Evolutionary conservation across 441 rosid genomes (phyloP).

Genomic region (Pelargonium citronellum): DNA sequence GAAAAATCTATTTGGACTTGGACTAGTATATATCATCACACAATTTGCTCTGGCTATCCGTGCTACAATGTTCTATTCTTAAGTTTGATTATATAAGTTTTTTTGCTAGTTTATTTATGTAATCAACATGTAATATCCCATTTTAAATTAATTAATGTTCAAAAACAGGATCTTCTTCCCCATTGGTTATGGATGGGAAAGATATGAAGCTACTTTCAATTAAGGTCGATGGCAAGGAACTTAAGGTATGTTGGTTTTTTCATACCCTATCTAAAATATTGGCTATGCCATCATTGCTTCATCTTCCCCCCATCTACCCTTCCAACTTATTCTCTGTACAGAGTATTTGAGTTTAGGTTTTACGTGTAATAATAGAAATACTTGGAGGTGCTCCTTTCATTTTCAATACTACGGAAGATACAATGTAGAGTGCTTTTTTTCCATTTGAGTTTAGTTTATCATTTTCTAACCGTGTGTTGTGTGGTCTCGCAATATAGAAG

Average conservation of each 20-base stretch:
- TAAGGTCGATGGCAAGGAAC: constrained; percentile 57
- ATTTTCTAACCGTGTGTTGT: constrained; percentile 1
- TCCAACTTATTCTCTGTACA: neutral
- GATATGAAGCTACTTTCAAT: constrained; percentile 68
- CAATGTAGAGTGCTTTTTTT: neutral
- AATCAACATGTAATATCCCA: neutral
- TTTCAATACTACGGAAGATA: neutral
- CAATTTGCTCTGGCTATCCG: neutral
- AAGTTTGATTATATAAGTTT: neutral
- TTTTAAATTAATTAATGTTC: neutral
- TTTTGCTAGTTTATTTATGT: neutral
- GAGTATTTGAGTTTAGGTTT: neutral
- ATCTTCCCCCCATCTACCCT: neutral
- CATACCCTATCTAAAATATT: neutral
- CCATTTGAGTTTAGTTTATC: neutral
- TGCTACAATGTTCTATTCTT: neutral
- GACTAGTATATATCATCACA: neutral
- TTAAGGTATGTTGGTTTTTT: constrained; percentile 45
- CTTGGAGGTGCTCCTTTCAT: neutral
- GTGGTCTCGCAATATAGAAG: constrained; percentile 37
- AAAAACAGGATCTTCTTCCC: constrained; percentile 53
- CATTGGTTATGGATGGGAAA: constrained; percentile 75
- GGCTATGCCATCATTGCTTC: neutral
- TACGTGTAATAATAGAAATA: neutral
- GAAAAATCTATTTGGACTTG: neutral